Base-by-base conservation (phyloP, 495 filamentous ascomycete species). In the Hypoxylon perforatum region DNA sequence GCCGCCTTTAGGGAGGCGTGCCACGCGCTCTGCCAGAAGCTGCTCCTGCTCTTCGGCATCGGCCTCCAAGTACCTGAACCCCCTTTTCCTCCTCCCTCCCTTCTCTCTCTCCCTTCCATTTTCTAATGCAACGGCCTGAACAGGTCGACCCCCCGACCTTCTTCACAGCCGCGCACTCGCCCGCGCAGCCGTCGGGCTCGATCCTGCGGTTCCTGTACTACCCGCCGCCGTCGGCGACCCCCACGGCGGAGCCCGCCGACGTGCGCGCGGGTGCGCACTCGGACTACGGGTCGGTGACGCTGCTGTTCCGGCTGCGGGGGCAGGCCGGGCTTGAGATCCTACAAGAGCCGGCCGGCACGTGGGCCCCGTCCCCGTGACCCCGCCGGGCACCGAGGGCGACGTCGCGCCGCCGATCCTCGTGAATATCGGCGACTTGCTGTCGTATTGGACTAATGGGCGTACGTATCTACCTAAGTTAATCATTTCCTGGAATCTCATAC, bases 351-450 rank as follows among this genome's bases (percentile, higher is more conserved):
- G 70, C 82, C n/a, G 61, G 70, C 1, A 70, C 72, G 1, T 92
- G 90, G 90, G 79, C 76, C 0, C 77, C 87, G 6, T 91, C 0
- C 88, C 90, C 4, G 87, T 91, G 1, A 74, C 76, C 10, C 86
- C 87, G 4, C 76, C 79, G 0, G 80, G 78, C 2, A 85, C 83
- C 7, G 78, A 85, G 47, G 62, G 70, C 17, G 86, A 86, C 67
- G 76, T 81, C 1, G 81, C 83, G 39, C 90, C 91, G 22, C 92
- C 95, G 0, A 93, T 98, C 39, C 80, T 97, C 12, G 87, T 97
- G 22, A 99, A 98, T 70, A 94, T 97, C 30, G 95, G 94, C 2
- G 95, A 99, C 72, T 71, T 97, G 47, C 85, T 99, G 4, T 88
- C 86, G 18, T 93, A 96, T 70, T 99, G 95, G 95, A 97, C 95